Evolutionary conservation across 1,284 basidiomycete species (phyloP), one percentile per base, ranked within the genome.

Genomic region (Chalciporus sp.): DNA sequence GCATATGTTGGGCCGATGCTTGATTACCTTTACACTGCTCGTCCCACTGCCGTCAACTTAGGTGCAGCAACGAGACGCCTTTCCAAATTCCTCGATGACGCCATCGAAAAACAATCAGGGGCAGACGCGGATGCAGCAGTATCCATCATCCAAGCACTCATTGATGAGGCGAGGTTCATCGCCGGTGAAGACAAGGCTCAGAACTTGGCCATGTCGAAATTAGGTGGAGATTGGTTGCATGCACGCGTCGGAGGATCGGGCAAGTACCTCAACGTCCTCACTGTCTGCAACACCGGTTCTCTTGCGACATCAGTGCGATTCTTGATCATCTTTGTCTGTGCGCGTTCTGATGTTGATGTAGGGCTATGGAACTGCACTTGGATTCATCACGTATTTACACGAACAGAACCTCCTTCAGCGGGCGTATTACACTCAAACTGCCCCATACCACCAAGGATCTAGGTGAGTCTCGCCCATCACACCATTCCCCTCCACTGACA

Each of bases 281-380:
- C 94, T 4, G 92, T 96, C n/a, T 97, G 94, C 77, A 97, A 97
- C 72, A 96, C 94, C 17, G 94, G 94, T 17, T 92, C 90, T 26
- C 78, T 97, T 56, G 94, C 94, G 2, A 96, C 94, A 17, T 94
- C 92, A 39, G 92, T 94, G 60, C 56, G 87, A 20, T 20, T 35
- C 45, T 52, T 41, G 8, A 16, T 17, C 2, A 14, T 16, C 41
- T 42, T 37, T 41, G 23, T 45, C 42, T 35, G 31, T 39, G 41
- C 19, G 10, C 12, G 28, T 41, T 12, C 23, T 57, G 49, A 61
- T 29, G 7, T 40, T 33, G 4, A 58, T 55, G 52, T 40, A 94
- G 92, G 94, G 94, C 23, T 95, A 95, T 71, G 94, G 94, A 20
- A 97, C 94, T 0, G 94, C 94, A 3, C 75, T 97, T 11, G 94